Conservation (phyloP, 148 eudicot genomes). For the Polygonum aviculare region DNA sequence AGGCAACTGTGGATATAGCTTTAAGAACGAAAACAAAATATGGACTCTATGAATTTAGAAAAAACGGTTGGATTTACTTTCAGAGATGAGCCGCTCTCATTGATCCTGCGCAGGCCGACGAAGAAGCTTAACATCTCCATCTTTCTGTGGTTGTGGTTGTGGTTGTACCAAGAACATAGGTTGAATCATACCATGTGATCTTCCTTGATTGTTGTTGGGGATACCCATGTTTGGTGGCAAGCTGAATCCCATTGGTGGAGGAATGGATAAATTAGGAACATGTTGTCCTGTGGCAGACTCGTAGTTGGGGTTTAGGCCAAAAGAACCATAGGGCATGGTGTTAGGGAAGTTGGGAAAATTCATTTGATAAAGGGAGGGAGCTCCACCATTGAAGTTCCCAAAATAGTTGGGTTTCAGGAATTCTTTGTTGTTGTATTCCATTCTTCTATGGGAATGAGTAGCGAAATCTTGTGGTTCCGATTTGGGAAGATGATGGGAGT, state of each 20-base stretch:
- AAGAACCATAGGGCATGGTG: conserved; percentile 22
- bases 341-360: conserved; percentile 30
- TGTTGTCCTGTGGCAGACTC: conserved; percentile 14
- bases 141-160: conserved; percentile 21
- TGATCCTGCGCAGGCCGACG: conserved; percentile 47
- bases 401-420: conserved; percentile 23
- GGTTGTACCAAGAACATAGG: conserved; percentile 13
- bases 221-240: conserved; percentile 18
- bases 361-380: conserved; percentile 33
- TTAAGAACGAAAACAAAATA: neutral
- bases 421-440: conserved; percentile 23
- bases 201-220: conserved; percentile 17
- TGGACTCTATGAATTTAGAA: neutral
- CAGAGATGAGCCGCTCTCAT: conserved; percentile 19
- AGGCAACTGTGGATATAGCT: neutral
- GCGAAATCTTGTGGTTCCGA: conserved; percentile 38
- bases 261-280: conserved; percentile 25
- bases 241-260: conserved; percentile 21
- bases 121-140: conserved; percentile 22
- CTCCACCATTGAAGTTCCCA: conserved; percentile 23
- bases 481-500: conserved; percentile 27
- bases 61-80: neutral
- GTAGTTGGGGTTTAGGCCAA: conserved; percentile 15
- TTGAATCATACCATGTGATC: conserved; percentile 21
- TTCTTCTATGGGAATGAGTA: conserved; percentile 24